Conservation (phyloP, 129 eudicot species). For the Lactuca sativa region DNA sequence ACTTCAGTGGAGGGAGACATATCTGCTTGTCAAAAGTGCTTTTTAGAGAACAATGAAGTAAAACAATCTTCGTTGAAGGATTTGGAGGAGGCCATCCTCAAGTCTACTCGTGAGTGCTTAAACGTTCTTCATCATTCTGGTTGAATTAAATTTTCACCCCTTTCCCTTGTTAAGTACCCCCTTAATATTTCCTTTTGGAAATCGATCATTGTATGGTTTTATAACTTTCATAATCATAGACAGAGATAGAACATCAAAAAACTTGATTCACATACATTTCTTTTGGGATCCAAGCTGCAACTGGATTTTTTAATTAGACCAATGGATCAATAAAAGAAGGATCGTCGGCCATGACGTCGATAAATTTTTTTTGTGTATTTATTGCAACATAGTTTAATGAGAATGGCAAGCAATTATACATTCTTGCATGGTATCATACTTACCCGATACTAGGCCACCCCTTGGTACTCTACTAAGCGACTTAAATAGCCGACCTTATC, state of each 20-base stretch:
- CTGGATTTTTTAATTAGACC: background rate
- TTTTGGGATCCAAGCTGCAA: background rate
- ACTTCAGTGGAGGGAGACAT: slow-evolving; percentile 28
- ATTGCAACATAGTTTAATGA: no score
- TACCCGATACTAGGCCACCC: no score
- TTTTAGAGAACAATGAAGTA: slow-evolving; percentile 9
- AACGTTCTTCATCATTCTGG: slow-evolving; percentile 32
- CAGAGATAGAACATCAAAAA: background rate
- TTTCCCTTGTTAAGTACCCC: background rate
- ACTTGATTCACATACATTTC: background rate
- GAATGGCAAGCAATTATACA: no score
- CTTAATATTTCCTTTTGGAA: background rate
- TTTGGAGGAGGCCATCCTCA: slow-evolving; percentile 29
- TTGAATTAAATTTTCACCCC: background rate
- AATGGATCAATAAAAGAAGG: no score
- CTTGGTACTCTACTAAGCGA: no score
- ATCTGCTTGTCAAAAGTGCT: slow-evolving; percentile 32
- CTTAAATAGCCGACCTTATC: no score
- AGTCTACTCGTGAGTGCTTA: slow-evolving; percentile 38
- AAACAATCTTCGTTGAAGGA: slow-evolving; percentile 21
- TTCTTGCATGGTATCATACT: no score
- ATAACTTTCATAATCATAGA: slow-evolving; percentile 12
- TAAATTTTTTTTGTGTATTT: no score
- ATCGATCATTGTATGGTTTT: slow-evolving; percentile 1
- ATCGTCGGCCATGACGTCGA: no score